Evolutionary conservation across 306 rosid genomes (phyloP).

Genomic region (Quillaja saponaria): DNA sequence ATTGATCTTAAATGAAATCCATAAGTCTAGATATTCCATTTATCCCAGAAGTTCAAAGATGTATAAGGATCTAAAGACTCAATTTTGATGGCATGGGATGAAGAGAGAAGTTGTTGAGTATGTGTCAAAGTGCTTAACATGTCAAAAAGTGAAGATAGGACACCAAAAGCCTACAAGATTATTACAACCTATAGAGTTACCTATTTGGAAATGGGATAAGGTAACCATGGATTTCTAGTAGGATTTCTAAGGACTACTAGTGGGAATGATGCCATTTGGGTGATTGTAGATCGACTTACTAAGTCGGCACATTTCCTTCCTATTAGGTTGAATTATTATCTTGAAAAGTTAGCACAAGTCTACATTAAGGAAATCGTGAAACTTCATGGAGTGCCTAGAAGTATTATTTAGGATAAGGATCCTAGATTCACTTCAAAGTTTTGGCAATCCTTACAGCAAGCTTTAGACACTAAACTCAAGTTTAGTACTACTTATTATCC

Average conservation of each 20-base stretch:
- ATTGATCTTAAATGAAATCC: no score
- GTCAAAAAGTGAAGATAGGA: neutral
- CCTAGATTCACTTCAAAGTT: no score
- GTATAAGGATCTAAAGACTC: neutral
- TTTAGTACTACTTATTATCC: no score
- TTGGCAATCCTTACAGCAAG: no score
- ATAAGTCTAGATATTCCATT: no score
- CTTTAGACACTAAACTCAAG: no score
- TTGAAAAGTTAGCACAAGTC: neutral
- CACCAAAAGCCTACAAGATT: neutral
- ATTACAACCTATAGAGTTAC: neutral
- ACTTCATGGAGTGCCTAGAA: no score
- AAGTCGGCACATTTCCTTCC: neutral
- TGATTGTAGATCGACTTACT: neutral
- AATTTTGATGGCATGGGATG: neutral
- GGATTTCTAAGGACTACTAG: neutral
- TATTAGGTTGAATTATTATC: neutral
- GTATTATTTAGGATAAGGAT: no score
- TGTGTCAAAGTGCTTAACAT: neutral
- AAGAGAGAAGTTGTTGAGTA: neutral
- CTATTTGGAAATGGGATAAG: neutral
- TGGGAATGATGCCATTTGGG: neutral
- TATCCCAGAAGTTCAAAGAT: neutral
- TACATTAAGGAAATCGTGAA: no score
- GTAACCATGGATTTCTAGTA: neutral